These are phyloP conservation scores for Cutaneotrichosporon sp. DNA, from an alignment of 1,284 basidiomycete species.

Conservation along the genomic window DNA sequence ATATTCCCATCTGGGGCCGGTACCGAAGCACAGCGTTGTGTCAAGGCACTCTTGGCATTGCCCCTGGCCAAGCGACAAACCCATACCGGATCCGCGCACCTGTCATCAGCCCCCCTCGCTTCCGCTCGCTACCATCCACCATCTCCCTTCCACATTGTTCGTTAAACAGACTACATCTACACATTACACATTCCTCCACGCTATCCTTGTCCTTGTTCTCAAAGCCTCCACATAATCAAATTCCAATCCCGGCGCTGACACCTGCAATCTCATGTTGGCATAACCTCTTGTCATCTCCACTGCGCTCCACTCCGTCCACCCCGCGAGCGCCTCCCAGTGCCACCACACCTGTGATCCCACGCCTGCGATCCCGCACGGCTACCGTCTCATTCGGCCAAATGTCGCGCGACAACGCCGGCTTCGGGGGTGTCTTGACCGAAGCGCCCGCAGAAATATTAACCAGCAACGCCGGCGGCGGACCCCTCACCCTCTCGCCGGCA, in stretches of 20 bases:
- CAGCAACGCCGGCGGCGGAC: slow-evolving; percentile 1
- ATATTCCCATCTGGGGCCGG: too few relatives aligned
- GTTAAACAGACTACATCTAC: too few relatives aligned
- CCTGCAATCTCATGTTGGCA: background rate
- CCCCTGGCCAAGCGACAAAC: too few relatives aligned
- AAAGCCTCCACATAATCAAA: background rate
- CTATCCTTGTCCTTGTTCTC: background rate
- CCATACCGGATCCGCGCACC: too few relatives aligned
- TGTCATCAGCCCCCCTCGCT: too few relatives aligned
- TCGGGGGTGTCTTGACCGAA: background rate
- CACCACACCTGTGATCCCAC: slow-evolving; percentile 1
- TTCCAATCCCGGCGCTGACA: background rate
- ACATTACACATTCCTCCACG: too few relatives aligned
- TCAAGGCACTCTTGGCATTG: too few relatives aligned
- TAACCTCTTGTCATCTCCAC: background rate
- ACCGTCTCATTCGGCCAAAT: slow-evolving; percentile 30
- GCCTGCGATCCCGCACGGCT: slow-evolving; percentile 32
- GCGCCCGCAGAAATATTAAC: background rate
- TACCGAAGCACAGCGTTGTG: too few relatives aligned
- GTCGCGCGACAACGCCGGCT: slow-evolving; percentile 12
- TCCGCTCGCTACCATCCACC: too few relatives aligned
- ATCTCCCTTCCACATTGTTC: too few relatives aligned
- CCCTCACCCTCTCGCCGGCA: slow-evolving; percentile 6
- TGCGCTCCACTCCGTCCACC: background rate
- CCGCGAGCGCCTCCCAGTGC: too few relatives aligned